phyloP scores from a whole-genome alignment of 176 grass and related monocot genomes.

The Carex myosuroides region DNA sequence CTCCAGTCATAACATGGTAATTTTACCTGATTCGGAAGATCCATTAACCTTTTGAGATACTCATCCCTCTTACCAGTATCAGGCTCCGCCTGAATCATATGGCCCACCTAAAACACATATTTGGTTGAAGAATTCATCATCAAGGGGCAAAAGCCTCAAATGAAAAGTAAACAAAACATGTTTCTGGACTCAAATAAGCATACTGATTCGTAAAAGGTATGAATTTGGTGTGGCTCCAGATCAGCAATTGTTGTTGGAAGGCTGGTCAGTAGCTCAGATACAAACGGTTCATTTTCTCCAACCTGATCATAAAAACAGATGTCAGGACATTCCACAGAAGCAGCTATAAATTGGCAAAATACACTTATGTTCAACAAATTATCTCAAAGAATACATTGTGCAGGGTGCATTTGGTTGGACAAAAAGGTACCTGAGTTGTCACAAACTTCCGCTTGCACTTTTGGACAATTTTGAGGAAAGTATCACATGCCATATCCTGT shows the following conservation, averaged over 20 bases:
- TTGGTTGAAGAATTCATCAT: not conserved
- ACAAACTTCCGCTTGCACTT: conserved; percentile 99
- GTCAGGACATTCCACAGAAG: conserved; percentile 10
- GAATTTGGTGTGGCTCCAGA: conserved; percentile 98
- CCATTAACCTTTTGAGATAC: conserved; percentile 98
- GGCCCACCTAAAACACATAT: conserved; percentile 56
- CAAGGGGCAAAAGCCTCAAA: not conserved
- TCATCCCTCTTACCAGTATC: conserved; percentile 88
- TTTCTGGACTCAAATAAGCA: conserved; percentile 19
- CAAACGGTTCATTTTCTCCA: conserved; percentile 95
- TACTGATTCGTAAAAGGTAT: conserved; percentile 99
- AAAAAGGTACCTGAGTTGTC: conserved; percentile 62
- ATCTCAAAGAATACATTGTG: not conserved
- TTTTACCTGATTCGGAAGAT: conserved; percentile 90
- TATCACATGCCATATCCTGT: conserved; percentile 99
- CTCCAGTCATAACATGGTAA: not conserved
- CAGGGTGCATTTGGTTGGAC: not conserved
- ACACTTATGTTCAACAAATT: conserved; percentile 4
- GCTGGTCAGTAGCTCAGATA: conserved; percentile 73
- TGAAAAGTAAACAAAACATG: conserved; percentile 13
- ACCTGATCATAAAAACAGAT: conserved; percentile 47
- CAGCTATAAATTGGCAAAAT: not conserved
- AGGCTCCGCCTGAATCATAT: conserved; percentile 99
- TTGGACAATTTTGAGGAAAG: conserved; percentile 97
- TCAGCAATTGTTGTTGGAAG: conserved; percentile 80